phyloP scores from a whole-genome alignment of 805 yeast genomes.

The Yarrowia sp. region DNA sequence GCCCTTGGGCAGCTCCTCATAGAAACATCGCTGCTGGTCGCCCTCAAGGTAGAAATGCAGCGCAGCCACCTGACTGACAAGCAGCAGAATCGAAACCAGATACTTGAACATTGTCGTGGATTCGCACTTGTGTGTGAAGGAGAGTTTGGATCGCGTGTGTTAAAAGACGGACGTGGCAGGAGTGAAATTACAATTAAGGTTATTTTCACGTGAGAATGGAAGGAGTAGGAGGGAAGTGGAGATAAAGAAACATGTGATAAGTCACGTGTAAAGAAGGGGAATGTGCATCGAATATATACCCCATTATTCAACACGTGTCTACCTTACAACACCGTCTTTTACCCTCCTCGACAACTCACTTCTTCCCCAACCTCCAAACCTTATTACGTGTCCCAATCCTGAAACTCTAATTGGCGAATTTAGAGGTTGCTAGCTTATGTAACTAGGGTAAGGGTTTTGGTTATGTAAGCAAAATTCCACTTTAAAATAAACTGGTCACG shows the following conservation, averaged over 20 bases:
- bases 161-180: slow-evolving; percentile 9
- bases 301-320: neutral
- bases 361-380: neutral
- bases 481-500: too few relatives aligned
- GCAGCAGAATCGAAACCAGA: slow-evolving; percentile 27
- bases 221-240: neutral
- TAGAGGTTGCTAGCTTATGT: too few relatives aligned
- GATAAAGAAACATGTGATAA: neutral
- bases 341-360: neutral
- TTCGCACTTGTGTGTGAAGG: neutral
- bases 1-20: slow-evolving; percentile 70
- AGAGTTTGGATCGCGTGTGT: slow-evolving; percentile 21
- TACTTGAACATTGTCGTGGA: slow-evolving; percentile 22
- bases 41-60: slow-evolving; percentile 78
- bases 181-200: neutral
- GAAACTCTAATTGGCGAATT: neutral
- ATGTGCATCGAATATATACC: too few relatives aligned
- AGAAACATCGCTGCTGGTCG: slow-evolving; percentile 71
- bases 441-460: too few relatives aligned
- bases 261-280: too few relatives aligned
- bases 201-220: slow-evolving; percentile 3
- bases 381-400: slow-evolving; percentile 8
- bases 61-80: slow-evolving; percentile 39
- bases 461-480: too few relatives aligned
- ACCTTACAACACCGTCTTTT: neutral